Evolutionary conservation across 257 asterid species (phyloP).

Genomic region (Euphrasia confusa): DNA sequence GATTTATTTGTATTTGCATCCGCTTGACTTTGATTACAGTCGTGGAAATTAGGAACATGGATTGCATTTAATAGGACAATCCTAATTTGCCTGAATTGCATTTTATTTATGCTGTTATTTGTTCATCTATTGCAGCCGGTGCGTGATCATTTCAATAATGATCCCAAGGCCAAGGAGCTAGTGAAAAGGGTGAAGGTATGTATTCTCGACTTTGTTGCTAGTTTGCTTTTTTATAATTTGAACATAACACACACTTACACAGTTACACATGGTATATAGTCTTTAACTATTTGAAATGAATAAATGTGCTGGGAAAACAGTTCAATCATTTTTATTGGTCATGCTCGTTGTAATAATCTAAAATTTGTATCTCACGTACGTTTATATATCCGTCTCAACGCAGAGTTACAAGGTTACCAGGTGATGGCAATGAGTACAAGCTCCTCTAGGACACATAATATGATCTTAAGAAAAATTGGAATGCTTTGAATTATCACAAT

Average conservation of each 20-base stretch:
- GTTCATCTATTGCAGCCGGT: slow-evolving; percentile 46
- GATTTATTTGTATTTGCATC: background rate
- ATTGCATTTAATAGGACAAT: too few species aligned
- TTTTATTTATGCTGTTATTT: background rate
- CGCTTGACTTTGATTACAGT: too few species aligned
- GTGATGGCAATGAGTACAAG: background rate
- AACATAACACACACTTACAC: background rate
- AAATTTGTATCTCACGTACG: background rate
- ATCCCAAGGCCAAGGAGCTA: slow-evolving; percentile 51
- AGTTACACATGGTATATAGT: background rate
- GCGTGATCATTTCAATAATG: slow-evolving; percentile 64
- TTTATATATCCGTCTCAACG: background rate
- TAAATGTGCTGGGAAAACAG: too few species aligned
- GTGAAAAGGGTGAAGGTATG: slow-evolving; percentile 60
- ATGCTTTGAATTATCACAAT: background rate
- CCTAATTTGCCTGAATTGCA: too few species aligned
- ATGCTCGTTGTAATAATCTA: background rate
- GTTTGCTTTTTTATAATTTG: background rate
- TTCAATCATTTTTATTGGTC: background rate
- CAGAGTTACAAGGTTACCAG: slow-evolving; percentile 2
- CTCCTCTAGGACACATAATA: too few species aligned
- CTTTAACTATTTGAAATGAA: too few species aligned
- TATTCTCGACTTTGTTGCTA: background rate
- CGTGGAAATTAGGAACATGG: too few species aligned
- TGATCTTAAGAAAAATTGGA: too few species aligned